Percentiles rank a stretch among this genome's conserved stretches.
These are phyloP conservation scores for Prototheca stagnorum DNA, from an alignment of 163 green algal genomes.

Conservation along the genomic window DNA sequence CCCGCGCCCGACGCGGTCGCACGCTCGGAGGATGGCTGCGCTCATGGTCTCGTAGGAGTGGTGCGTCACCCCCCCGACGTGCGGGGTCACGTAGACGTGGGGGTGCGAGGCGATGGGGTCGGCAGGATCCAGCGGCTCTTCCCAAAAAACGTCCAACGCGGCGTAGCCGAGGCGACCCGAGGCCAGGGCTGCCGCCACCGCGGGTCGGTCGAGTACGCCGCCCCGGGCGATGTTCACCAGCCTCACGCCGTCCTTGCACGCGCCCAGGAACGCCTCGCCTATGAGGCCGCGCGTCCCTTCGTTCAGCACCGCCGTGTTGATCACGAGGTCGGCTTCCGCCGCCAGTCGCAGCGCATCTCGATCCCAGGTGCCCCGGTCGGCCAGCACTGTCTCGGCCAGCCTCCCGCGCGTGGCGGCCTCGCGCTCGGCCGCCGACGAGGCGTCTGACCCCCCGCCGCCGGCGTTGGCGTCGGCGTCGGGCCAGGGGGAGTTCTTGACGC, in stretches of 20 bases:
- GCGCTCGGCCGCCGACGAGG: background rate
- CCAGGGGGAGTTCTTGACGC: background rate
- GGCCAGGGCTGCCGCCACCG: constrained; percentile 17
- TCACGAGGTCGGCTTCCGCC: constrained; percentile 19
- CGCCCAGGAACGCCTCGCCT: constrained; percentile 12
- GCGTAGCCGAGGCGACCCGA: constrained; percentile 25
- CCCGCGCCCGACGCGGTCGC: too few relatives aligned
- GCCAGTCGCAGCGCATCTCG: constrained; percentile 12
- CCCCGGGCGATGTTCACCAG: constrained; percentile 36
- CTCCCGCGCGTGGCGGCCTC: background rate
- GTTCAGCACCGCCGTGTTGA: constrained; percentile 20
- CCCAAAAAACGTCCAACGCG: constrained; percentile 32
- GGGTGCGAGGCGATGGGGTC: background rate
- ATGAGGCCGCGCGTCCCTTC: constrained; percentile 18
- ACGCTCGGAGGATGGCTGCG: too few relatives aligned
- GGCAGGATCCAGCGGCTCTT: background rate
- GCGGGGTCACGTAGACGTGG: background rate
- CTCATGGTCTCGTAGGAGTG: background rate
- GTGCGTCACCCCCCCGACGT: background rate
- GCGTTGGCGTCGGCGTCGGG: background rate
- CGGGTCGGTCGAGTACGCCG: constrained; percentile 41
- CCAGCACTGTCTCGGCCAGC: background rate
- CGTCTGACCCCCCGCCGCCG: too few relatives aligned
- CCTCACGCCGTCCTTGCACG: constrained; percentile 26
- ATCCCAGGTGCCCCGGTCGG: constrained; percentile 12